phyloP scores from a whole-genome alignment of 768 basidiomycete species.

The Pleurotus djamor region DNA sequence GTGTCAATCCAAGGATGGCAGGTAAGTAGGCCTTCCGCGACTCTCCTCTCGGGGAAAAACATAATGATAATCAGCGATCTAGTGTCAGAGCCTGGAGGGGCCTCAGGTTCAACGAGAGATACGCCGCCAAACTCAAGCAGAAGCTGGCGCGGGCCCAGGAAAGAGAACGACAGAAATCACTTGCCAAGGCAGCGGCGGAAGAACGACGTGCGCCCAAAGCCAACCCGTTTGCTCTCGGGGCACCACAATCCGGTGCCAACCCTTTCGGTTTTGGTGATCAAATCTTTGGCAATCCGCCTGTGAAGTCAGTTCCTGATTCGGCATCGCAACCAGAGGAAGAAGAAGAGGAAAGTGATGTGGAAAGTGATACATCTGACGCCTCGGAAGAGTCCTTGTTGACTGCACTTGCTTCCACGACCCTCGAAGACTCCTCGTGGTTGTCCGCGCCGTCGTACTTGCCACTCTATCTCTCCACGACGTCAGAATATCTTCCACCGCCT shows the following conservation, averaged over 20 bases:
- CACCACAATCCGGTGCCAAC: constrained; percentile 19
- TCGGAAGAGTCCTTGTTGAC: constrained; percentile 46
- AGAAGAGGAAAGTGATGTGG: constrained; percentile 30
- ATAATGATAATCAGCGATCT: constrained; percentile 11
- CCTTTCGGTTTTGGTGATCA: constrained; percentile 63
- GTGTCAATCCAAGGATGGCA: constrained; percentile 77
- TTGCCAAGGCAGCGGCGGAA: constrained; percentile 25
- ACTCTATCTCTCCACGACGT: constrained; percentile 70
- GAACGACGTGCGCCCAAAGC: constrained; percentile 27
- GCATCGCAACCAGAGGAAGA: constrained; percentile 18
- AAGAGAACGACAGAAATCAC: constrained; percentile 34
- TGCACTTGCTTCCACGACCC: constrained; percentile 52
- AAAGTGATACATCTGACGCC: constrained; percentile 26
- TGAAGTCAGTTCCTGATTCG: constrained; percentile 12
- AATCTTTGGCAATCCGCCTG: constrained; percentile 49
- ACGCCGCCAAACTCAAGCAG: constrained; percentile 69
- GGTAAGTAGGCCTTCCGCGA: constrained; percentile 45
- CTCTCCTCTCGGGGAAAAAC: neutral
- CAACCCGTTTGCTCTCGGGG: constrained; percentile 73
- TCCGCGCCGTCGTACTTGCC: constrained; percentile 64
- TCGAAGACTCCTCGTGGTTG: constrained; percentile 66
- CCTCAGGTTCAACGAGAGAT: constrained; percentile 66
- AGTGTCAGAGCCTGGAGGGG: constrained; percentile 86
- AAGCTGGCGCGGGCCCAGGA: constrained; percentile 42
- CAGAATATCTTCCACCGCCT: constrained; percentile 68